Evolutionary conservation across 768 basidiomycete genomes (phyloP).

Genomic region (Rossbeevera mucosa): DNA sequence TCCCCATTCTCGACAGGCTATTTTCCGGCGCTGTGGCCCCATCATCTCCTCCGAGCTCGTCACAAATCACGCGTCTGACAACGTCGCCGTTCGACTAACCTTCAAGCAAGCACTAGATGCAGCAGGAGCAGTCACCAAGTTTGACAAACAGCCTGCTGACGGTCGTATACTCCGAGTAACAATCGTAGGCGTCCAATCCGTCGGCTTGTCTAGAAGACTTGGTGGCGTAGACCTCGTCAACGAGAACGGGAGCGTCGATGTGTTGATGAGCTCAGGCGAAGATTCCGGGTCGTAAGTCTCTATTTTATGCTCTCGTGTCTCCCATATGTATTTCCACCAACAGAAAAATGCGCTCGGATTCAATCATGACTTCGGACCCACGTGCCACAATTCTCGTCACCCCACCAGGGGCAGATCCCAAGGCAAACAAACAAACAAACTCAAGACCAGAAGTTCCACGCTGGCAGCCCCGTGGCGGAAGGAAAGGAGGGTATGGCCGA

Average conservation of each 20-base stretch:
- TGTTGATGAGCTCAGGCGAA: slow-evolving; percentile 50
- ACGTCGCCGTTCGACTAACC: slow-evolving; percentile 63
- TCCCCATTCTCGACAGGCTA: slow-evolving; percentile 40
- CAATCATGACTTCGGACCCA: slow-evolving; percentile 53
- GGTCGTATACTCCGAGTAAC: slow-evolving; percentile 66
- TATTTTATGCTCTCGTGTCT: too few relatives aligned
- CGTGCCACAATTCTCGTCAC: slow-evolving; percentile 65
- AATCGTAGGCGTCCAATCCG: slow-evolving; percentile 54
- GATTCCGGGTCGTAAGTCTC: slow-evolving; percentile 50
- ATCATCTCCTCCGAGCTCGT: slow-evolving; percentile 42
- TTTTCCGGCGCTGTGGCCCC: slow-evolving; percentile 76
- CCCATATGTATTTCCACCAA: not conserved
- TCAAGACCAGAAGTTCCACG: slow-evolving; percentile 21
- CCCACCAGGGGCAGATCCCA: slow-evolving; percentile 60
- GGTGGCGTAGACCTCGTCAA: slow-evolving; percentile 48
- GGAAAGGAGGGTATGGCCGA: slow-evolving; percentile 20
- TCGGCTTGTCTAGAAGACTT: slow-evolving; percentile 53
- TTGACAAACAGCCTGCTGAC: slow-evolving; percentile 78
- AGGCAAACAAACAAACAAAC: slow-evolving; percentile 41
- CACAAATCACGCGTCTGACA: slow-evolving; percentile 19
- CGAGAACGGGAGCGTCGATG: slow-evolving; percentile 38
- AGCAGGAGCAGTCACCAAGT: slow-evolving; percentile 63
- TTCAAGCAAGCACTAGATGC: slow-evolving; percentile 65
- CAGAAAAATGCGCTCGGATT: slow-evolving; percentile 86
- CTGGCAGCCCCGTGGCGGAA: slow-evolving; percentile 27